Percentiles rank a stretch among this genome's conserved stretches.
Evolutionary conservation across 176 grass and related monocot genomes (phyloP).

Genomic region (Luzula sylvatica): DNA sequence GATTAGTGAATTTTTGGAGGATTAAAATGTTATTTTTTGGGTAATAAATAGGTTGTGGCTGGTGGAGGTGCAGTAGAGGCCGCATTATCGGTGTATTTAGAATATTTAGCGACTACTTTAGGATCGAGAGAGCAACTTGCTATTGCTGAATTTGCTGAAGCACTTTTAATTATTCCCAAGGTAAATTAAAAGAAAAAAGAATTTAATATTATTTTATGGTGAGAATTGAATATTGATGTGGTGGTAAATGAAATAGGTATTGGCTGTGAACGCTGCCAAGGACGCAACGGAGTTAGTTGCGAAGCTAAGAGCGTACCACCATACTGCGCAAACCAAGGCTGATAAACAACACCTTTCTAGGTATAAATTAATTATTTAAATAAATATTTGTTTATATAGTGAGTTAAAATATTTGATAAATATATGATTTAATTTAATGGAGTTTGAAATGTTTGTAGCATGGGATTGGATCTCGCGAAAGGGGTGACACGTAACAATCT

Average conservation of each 20-base stretch:
- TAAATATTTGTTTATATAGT: not conserved
- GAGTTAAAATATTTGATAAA: not conserved
- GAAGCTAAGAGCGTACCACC: slow-evolving; percentile 85
- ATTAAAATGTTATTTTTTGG: slow-evolving; percentile 9
- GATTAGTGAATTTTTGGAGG: not conserved
- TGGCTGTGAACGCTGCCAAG: slow-evolving; percentile 92
- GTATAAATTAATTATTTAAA: slow-evolving; percentile 21
- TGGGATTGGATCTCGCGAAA: slow-evolving; percentile 80
- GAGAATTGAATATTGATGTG: no score
- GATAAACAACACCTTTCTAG: slow-evolving; percentile 88
- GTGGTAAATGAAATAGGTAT: slow-evolving; percentile 33
- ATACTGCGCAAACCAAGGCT: slow-evolving; percentile 76
- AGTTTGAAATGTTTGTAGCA: slow-evolving; percentile 33
- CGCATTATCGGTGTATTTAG: slow-evolving; percentile 82
- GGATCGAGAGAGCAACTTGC: slow-evolving; percentile 72
- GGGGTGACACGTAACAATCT: slow-evolving; percentile 75
- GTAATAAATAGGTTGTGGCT: slow-evolving; percentile 57
- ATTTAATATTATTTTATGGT: no score
- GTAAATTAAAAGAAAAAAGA: no score
- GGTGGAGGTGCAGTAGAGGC: slow-evolving; percentile 87
- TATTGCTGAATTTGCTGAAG: slow-evolving; percentile 76
- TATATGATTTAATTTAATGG: not conserved
- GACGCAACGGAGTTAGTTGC: slow-evolving; percentile 80
- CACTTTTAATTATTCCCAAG: slow-evolving; percentile 82
- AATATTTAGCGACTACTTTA: slow-evolving; percentile 74